Percentiles rank a stretch among this genome's conserved stretches.
These are phyloP conservation scores for Penicillium capsulatum DNA, from an alignment of 2,329 filamentous ascomycete genomes.

Conservation along the genomic window DNA sequence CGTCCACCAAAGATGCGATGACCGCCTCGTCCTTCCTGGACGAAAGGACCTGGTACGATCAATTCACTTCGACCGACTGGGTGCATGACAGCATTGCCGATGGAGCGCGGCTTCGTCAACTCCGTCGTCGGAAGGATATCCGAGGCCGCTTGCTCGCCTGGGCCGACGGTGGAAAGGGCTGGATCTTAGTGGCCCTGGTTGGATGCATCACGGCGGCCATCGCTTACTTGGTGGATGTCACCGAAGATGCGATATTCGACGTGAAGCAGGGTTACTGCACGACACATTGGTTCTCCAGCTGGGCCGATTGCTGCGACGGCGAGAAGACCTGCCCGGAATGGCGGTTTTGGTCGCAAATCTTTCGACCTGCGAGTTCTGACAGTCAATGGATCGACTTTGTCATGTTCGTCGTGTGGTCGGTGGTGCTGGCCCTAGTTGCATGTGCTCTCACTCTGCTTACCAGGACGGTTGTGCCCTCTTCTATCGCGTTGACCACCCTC, in stretches of 20 bases:
- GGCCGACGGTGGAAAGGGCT: conserved; percentile 86
- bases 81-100: conserved; percentile 96
- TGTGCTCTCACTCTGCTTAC: conserved; percentile 81
- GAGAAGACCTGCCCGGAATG: conserved; percentile 56
- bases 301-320: conserved; percentile 61
- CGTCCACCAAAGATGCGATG: conserved; percentile 47
- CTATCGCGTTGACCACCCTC: conserved; percentile 77
- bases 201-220: conserved; percentile 79
- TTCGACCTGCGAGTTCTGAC: conserved; percentile 49
- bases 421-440: conserved; percentile 65
- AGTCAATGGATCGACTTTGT: conserved; percentile 68
- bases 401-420: conserved; percentile 68
- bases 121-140: conserved; percentile 77
- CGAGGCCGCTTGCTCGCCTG: conserved; percentile 71
- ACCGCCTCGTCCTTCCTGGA: conserved; percentile 66
- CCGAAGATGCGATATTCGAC: conserved; percentile 81
- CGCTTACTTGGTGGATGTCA: conserved; percentile 84
- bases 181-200: conserved; percentile 87
- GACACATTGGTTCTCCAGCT: conserved; percentile 66
- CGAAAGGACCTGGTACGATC: conserved; percentile 96
- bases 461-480: conserved; percentile 90
- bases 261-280: conserved; percentile 86
- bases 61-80: conserved; percentile 97
- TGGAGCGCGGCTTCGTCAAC: conserved; percentile 77
- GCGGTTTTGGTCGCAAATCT: conserved; percentile 62